Percentiles rank a stretch among this genome's conserved stretches.
Conservation (phyloP, 805 yeast species). For the Barnettozyma californica region DNA sequence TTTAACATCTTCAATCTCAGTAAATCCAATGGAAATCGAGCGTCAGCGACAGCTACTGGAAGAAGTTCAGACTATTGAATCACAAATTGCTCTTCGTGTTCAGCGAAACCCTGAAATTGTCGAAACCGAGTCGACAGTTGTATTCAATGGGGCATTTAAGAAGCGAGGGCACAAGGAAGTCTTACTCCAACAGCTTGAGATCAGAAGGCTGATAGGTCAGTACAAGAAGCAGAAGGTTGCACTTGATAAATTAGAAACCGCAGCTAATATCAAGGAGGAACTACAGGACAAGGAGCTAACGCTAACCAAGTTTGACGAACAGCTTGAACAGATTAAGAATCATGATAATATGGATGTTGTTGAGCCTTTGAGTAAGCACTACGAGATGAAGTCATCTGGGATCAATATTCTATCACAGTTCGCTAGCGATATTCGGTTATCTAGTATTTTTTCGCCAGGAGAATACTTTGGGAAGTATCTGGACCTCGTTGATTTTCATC, state of each 20-base stretch:
- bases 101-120: conserved; percentile 51
- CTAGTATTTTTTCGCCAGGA: conserved; percentile 46
- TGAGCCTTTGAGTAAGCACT: conserved; percentile 10
- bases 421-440: conserved; percentile 44
- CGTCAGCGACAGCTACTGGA: conserved; percentile 38
- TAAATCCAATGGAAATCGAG: conserved; percentile 30
- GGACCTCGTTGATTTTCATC: conserved; percentile 50
- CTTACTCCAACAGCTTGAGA: conserved; percentile 63
- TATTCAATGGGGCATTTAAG: conserved; percentile 26
- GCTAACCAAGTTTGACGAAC: conserved; percentile 35
- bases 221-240: conserved; percentile 31
- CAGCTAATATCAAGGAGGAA: conserved; percentile 7
- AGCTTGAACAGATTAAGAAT: conserved; percentile 28
- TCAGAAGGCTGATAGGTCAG: conserved; percentile 43
- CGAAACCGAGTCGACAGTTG: conserved; percentile 17
- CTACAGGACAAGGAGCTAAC: conserved; percentile 22
- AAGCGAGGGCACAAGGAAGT: conserved; percentile 47
- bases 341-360: conserved; percentile 25
- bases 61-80: conserved; percentile 69
- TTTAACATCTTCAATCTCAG: not conserved
- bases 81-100: conserved; percentile 58
- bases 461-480: conserved; percentile 63
- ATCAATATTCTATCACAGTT: conserved; percentile 40
- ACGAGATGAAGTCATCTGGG: conserved; percentile 16
- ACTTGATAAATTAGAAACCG: not conserved